Conservation (phyloP, 2,329 filamentous ascomycete species). For the Thelonectria blattea region DNA sequence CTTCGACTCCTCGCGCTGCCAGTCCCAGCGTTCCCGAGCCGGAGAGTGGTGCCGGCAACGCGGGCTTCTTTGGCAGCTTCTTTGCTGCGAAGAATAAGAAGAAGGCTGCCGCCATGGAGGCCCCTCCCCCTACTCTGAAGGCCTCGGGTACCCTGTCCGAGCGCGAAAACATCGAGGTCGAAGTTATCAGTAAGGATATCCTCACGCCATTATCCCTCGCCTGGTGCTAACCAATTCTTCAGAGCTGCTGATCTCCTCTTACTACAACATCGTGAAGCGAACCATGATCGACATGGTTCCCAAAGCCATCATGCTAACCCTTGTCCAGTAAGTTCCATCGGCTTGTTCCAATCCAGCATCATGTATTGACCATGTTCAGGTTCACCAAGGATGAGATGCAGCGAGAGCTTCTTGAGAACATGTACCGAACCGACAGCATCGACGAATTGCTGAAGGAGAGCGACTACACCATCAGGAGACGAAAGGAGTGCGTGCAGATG, state of each 20-base stretch:
- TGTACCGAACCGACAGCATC: slow-evolving; percentile 90
- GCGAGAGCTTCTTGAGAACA: slow-evolving; percentile 91
- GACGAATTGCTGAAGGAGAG: slow-evolving; percentile 97
- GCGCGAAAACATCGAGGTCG: slow-evolving; percentile 93
- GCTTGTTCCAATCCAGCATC: neutral
- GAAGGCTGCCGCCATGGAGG: slow-evolving; percentile 99
- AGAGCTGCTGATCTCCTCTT: slow-evolving; percentile 95
- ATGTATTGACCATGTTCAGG: slow-evolving; percentile 53
- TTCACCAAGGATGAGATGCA: slow-evolving; percentile 99
- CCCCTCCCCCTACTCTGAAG: slow-evolving; percentile 90
- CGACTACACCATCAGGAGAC: slow-evolving; percentile 91
- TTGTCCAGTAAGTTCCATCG: slow-evolving; percentile 78
- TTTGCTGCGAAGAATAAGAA: slow-evolving; percentile 99
- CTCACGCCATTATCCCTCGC: neutral
- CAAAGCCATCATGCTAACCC: slow-evolving; percentile 97
- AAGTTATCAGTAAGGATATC: slow-evolving; percentile 83
- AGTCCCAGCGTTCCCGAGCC: slow-evolving; percentile 72
- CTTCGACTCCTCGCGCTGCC: slow-evolving; percentile 71
- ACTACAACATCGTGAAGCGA: slow-evolving; percentile 97
- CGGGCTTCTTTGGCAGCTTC: slow-evolving; percentile 97
- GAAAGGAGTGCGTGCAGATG: slow-evolving; percentile 99
- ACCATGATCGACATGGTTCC: slow-evolving; percentile 99
- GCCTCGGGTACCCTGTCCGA: slow-evolving; percentile 93
- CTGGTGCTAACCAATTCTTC: slow-evolving; percentile 25
- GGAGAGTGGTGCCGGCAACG: slow-evolving; percentile 57